Base-by-base conservation (phyloP, 352 stramenopile genomes). In the Phytophthora parvispora region DNA sequence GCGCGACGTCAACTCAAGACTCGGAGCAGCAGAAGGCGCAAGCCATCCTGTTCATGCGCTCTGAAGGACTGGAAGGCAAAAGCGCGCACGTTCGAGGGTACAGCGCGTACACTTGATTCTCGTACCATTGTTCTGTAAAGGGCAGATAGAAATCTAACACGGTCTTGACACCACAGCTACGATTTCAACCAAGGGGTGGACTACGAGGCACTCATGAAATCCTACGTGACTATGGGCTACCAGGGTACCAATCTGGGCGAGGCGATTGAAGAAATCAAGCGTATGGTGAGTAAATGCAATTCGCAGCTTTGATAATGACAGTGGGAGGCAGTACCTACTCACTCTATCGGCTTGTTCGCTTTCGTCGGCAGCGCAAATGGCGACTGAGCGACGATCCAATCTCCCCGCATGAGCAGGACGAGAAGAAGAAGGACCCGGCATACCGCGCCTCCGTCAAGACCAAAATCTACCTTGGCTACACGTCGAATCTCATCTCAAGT, bases 391-490 rank as follows among this genome's bases (percentile, higher is more conserved):
- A 99, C 77, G 88, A 98, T 4, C 89, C 94, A 25, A 92, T 98
- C 43, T 78, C 94, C 3, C 87, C 96, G 42, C 94, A 98, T 29
- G 93, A 98, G 34, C 89, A 98, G 43, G 97, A 99, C 64, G 88
- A 98, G 43, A 75, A 92, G 50, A 78, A 97, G 42, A 84, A 86
- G 42, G 88, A 97, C 57, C 77, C 83, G 4, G 74, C 72, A 57
- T 94, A 89, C 67, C 93, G 94, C 40, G 87, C 87, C 20, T 84
- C 75, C 2, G 80, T 96, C 47, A 99, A 98, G 75, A 97, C 87
- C 78, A 99, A 94, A 15, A 99, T 99, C 64, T 99, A 99, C 80
- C 83, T 99, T 18, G 93, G 89, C 5, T 99, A 99, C 86, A 99
- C 98, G 38, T 99, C 93, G 28, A 99, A 99, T 87, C 92, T 99